Conservation (phyloP, 768 basidiomycete species). For the Kwoniella heveanensis region DNA sequence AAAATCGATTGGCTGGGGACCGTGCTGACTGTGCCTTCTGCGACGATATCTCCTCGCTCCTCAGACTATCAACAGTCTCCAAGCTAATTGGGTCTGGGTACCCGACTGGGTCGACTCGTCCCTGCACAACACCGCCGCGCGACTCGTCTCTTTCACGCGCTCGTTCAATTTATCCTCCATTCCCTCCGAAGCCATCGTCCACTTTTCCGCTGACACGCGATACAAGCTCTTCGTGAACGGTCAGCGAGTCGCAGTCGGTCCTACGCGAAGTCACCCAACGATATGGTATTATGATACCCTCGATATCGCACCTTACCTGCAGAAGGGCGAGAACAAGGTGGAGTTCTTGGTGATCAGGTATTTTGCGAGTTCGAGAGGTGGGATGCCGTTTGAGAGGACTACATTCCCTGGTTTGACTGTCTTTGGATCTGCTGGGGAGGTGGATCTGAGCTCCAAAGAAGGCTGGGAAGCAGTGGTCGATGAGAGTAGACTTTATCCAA, state of each 20-base stretch:
- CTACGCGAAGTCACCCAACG: constrained; percentile 18
- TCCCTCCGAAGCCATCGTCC: constrained; percentile 9
- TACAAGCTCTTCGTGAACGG: constrained; percentile 40
- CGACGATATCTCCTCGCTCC: no score
- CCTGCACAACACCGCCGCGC: constrained; percentile 13
- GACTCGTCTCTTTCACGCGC: constrained; percentile 22
- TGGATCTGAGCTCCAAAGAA: constrained; percentile 8
- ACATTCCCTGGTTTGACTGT: constrained; percentile 31
- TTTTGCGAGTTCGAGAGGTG: constrained; percentile 26
- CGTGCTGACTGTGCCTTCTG: background rate
- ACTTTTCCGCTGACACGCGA: constrained; percentile 33
- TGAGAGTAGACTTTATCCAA: constrained; percentile 19
- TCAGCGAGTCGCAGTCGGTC: constrained; percentile 27
- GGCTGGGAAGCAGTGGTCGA: constrained; percentile 16
- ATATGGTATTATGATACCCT: constrained; percentile 37
- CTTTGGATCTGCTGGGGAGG: constrained; percentile 18
- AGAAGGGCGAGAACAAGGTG: constrained; percentile 21
- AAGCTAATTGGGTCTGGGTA: constrained; percentile 27
- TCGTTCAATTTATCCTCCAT: background rate
- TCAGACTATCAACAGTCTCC: constrained; percentile 21
- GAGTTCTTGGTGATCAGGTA: constrained; percentile 30
- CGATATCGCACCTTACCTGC: constrained; percentile 24
- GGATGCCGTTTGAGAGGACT: constrained; percentile 33
- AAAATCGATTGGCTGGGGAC: no score
- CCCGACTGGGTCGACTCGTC: constrained; percentile 21